These are phyloP conservation scores for Strobilomyces dryophilus DNA, from an alignment of 768 basidiomycete genomes.

Conservation along the genomic window DNA sequence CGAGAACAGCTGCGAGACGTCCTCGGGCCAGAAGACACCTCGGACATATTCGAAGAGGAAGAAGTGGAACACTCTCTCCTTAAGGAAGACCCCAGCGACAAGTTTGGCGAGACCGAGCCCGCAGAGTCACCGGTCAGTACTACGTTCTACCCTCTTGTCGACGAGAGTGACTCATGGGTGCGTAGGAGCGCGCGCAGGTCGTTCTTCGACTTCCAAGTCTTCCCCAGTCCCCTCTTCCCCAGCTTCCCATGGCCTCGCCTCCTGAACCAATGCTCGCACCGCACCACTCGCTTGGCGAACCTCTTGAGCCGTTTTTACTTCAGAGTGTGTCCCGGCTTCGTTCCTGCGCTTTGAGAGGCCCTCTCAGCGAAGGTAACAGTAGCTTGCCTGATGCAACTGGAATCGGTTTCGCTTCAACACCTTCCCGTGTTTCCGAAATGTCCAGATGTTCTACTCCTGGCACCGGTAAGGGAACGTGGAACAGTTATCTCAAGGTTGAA, in stretches of 20 bases:
- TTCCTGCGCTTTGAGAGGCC: conserved; percentile 53
- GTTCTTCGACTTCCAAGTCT: conserved; percentile 37
- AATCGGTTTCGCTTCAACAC: conserved; percentile 47
- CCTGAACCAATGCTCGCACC: conserved; percentile 17
- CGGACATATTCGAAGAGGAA: conserved; percentile 42
- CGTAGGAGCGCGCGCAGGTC: conserved; percentile 33
- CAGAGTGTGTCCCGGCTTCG: conserved; percentile 79
- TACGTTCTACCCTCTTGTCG: conserved; percentile 15
- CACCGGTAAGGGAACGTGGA: conserved; percentile 18
- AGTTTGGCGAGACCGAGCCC: conserved; percentile 17
- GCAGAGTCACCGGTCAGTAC: conserved; percentile 33
- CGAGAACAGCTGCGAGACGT: conserved; percentile 67
- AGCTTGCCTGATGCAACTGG: conserved; percentile 43
- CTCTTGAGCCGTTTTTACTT: conserved; percentile 57
- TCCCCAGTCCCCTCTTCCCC: conserved; percentile 36
- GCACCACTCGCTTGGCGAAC: not conserved
- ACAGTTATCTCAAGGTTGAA: conserved; percentile 22
- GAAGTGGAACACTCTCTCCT: conserved; percentile 47
- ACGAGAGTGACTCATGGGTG: conserved; percentile 21
- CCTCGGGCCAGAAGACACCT: conserved; percentile 58
- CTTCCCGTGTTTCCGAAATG: conserved; percentile 66
- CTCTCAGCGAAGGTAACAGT: conserved; percentile 40
- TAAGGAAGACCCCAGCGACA: conserved; percentile 35
- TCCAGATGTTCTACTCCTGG: conserved; percentile 66
- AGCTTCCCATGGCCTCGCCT: conserved; percentile 31